Evolutionary conservation across 768 basidiomycete species (phyloP).

Genomic region (Lactifluus echinatus): DNA sequence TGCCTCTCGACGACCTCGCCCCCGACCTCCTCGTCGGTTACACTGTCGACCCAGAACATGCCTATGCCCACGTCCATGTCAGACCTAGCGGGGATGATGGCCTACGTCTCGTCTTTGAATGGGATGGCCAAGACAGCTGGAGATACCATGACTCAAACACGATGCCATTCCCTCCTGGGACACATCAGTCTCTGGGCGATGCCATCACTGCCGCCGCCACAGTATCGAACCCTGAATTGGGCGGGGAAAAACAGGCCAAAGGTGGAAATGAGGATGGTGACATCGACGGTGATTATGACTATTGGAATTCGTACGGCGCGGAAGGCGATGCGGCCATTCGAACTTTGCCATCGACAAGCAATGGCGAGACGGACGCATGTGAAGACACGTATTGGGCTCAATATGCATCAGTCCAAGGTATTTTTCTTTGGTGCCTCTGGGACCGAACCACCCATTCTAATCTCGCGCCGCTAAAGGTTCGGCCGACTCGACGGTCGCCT

Average conservation of each 20-base stretch:
- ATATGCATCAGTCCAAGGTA: constrained; percentile 64
- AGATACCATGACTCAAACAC: constrained; percentile 58
- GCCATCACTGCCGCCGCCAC: constrained; percentile 21
- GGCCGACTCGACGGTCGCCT: constrained; percentile 60
- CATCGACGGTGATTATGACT: constrained; percentile 42
- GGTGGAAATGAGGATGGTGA: constrained; percentile 24
- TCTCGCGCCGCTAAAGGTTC: constrained; percentile 38
- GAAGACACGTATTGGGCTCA: constrained; percentile 74
- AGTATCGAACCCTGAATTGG: background rate
- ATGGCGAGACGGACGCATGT: constrained; percentile 24
- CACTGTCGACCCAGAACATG: constrained; percentile 24
- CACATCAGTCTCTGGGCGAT: constrained; percentile 25
- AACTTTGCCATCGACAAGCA: constrained; percentile 20
- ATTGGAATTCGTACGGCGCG: constrained; percentile 60
- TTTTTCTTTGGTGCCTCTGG: constrained; percentile 8
- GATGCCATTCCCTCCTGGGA: constrained; percentile 60
- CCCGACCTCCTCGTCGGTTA: constrained; percentile 37
- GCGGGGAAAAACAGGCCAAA: constrained; percentile 9
- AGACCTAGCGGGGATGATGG: constrained; percentile 28
- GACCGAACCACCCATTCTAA: background rate
- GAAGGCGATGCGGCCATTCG: constrained; percentile 27
- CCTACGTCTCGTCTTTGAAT: constrained; percentile 60
- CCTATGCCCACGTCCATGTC: constrained; percentile 27
- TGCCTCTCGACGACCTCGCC: constrained; percentile 29
- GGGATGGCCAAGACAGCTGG: constrained; percentile 50